Evolutionary conservation across 768 basidiomycete species (phyloP).

Genomic region (Crepidotus variabilis): DNA sequence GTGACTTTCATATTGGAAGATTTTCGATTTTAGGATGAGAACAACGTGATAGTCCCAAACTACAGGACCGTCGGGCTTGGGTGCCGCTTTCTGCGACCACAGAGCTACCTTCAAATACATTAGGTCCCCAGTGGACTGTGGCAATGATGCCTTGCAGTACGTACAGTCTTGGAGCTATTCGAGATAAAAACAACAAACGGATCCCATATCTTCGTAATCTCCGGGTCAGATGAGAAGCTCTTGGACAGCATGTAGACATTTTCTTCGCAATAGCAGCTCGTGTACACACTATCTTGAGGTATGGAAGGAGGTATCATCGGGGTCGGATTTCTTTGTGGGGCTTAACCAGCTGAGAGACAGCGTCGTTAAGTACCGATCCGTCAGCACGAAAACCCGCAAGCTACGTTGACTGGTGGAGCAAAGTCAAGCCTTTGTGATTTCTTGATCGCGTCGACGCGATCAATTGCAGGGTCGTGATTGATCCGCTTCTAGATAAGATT

Average conservation of each 20-base stretch:
- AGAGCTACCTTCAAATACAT: constrained; percentile 50
- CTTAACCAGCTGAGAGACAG: neutral
- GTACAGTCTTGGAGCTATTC: constrained; percentile 54
- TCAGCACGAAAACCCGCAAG: neutral
- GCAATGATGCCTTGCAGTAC: constrained; percentile 11
- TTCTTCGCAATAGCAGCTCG: constrained; percentile 68
- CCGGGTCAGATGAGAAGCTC: constrained; percentile 30
- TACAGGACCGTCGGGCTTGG: constrained; percentile 32
- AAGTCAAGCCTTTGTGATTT: neutral
- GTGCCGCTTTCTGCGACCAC: constrained; percentile 53
- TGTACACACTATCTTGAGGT: constrained; percentile 45
- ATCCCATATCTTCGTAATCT: constrained; percentile 38
- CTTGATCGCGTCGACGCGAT: neutral
- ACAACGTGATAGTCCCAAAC: constrained; percentile 80
- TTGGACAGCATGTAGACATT: constrained; percentile 61
- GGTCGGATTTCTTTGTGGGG: neutral
- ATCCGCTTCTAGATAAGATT: neutral
- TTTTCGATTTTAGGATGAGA: constrained; percentile 42
- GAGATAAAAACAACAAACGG: constrained; percentile 61
- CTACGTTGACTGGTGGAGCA: neutral
- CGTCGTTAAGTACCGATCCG: neutral
- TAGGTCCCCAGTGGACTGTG: neutral
- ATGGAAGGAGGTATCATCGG: constrained; percentile 24
- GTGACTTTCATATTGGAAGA: neutral
- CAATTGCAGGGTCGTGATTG: neutral